Base-by-base conservation (phyloP, 2,329 filamentous ascomycete species). In the Fusarium chlamydosporum region DNA sequence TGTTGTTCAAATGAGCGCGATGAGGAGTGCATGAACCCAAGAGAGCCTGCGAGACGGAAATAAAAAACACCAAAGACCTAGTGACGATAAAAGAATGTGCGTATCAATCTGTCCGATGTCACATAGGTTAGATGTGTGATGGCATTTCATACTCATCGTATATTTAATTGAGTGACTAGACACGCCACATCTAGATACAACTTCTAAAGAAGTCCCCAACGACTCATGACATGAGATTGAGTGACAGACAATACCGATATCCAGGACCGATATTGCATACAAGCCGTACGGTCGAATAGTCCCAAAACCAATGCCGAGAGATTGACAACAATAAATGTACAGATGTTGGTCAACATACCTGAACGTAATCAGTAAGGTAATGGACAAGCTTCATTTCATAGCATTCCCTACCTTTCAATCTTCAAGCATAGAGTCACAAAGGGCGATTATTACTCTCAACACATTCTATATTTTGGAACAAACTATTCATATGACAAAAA, bases 401-500 rank as follows among this genome's bases (percentile, higher is more conserved):
- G 37, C 33, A 15, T 12, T 16, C 12, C 37, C 48, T 43, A 62
- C 62, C 45, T 56, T 18, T 26, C 18, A 37, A 34, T 47, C 43
- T 37, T 38, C 26, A 26, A 37, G 35, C 56, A 50, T 42, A 20
- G 27, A 20, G 27, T 67, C 61, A 70, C 56, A 20, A 51, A n/a
- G 50, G 31, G 16, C 34, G 33, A 40, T 35, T 8, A 53, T 27
- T 46, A 65, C 54, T 46, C 37, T 61, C 29, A 61, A 65, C 13
- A 61, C 58, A 71, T 65, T 70, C 63, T 70, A 70, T 70, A 56
- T 70, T 64, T 38, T 61, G 51, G 43, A 62, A 55, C 42, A 61
- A 70, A 65, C 67, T 70, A 70, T 61, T 68, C 65, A 65, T 52
- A 64, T 61, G 56, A 71, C 16, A 54, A 62, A 46, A 62, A 40